These are phyloP conservation scores for Phaeotremella skinneri DNA, from an alignment of 768 basidiomycete genomes.

Conservation along the genomic window DNA sequence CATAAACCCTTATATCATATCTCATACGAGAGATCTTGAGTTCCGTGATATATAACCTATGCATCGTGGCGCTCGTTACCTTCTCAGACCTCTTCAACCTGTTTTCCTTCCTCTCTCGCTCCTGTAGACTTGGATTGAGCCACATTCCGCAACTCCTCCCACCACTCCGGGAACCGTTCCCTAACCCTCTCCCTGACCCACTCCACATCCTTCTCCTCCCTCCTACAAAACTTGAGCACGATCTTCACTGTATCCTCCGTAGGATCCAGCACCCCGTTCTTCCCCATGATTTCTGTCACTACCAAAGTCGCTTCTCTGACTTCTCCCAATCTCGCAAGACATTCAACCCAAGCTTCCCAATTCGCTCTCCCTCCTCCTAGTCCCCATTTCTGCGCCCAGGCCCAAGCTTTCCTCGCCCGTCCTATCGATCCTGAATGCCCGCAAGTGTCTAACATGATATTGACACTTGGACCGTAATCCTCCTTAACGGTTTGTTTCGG, in stretches of 20 bases:
- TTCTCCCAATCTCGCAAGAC: conserved; percentile 69
- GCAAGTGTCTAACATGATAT: conserved; percentile 82
- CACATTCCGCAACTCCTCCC: conserved; percentile 24
- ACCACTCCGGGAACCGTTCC: conserved; percentile 29
- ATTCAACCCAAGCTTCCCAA: conserved; percentile 82
- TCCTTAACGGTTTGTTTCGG: conserved; percentile 55
- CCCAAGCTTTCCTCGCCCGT: conserved; percentile 61
- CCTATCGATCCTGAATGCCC: conserved; percentile 61
- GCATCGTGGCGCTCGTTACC: no score
- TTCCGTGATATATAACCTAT: no score
- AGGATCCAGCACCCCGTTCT: not conserved
- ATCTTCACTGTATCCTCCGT: conserved; percentile 24
- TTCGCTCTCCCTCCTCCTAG: conserved; percentile 64
- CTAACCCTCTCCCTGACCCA: conserved; percentile 18
- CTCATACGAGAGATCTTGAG: no score
- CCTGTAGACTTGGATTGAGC: no score
- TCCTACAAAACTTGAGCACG: conserved; percentile 38
- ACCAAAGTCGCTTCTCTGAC: conserved; percentile 67
- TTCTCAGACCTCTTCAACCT: no score
- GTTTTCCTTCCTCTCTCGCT: no score
- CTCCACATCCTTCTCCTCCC: conserved; percentile 11
- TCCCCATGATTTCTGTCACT: conserved; percentile 66
- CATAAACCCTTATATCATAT: no score
- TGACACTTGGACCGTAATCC: conserved; percentile 60
- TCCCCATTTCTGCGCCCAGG: conserved; percentile 57